Base-by-base conservation (phyloP, 306 rosid species). In the Sicyos baderoa region DNA sequence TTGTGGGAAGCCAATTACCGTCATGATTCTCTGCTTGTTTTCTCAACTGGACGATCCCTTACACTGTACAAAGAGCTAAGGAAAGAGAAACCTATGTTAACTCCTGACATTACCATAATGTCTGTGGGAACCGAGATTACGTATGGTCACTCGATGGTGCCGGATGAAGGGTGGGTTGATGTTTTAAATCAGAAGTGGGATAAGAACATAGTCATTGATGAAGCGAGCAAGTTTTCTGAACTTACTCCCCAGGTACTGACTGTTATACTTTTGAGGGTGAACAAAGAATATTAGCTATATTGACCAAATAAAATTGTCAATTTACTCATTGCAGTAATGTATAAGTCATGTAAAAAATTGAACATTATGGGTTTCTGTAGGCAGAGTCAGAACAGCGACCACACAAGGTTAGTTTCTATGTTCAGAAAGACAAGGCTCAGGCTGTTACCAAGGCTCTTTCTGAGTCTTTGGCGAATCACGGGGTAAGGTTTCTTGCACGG, bases 111-210 rank as follows among this genome's bases (percentile, higher is more conserved):
- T 77, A 78, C 96, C 40, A 90, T 90, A 68, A 88, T 85, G 96
- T 94, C 99, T 47, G 99, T 94, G 53, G 99, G 99, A 63, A 94
- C 99, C 45, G 99, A 94, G 91, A 94, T 94, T 76, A 90, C 99
- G 44, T 94, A 90, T 73, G 96, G 97, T 8, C 84, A 73, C 54
- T 52, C 79, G 3, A 86, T 94, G 99, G 84, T 84, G 50, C 96
- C 96, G 0, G 99, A 93, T 79, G 84, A 84, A 40, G 97, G 97
- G 21, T 93, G 99, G 99, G 85, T 81, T 79, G 86, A 88, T 76
- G n/a, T 71, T 79, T 74, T 93, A 75, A 90, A 86, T 75, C 74
- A 86, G 56, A 90, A 90, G 74, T 93, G 99, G 99, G 81, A 93
- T 79, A 85, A 70, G 83, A 56, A 79, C 54, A 80, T 86, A 45